Percentiles rank a stretch among this genome's conserved stretches.
Evolutionary conservation across 805 yeast genomes (phyloP).

Genomic region (Metschnikowia colocasiae): DNA sequence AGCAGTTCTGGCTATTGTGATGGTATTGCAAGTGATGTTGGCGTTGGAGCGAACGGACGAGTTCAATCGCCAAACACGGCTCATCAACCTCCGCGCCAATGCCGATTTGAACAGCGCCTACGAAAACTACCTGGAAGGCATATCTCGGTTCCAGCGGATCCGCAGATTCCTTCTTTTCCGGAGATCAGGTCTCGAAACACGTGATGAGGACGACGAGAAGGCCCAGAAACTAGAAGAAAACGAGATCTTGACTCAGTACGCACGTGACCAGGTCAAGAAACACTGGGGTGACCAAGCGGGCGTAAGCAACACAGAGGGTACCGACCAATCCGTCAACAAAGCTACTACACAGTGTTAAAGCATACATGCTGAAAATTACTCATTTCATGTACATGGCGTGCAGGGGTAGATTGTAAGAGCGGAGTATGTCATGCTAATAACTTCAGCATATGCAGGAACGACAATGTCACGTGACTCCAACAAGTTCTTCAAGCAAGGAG

Average conservation of each 20-base stretch:
- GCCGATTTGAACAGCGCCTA: slow-evolving; percentile 27
- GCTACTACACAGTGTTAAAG: too few relatives aligned
- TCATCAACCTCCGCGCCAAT: slow-evolving; percentile 27
- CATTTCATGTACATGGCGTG: too few relatives aligned
- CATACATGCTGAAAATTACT: too few relatives aligned
- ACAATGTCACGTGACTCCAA: too few relatives aligned
- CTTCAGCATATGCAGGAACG: too few relatives aligned
- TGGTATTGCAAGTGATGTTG: slow-evolving; percentile 40
- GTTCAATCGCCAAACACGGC: slow-evolving; percentile 19
- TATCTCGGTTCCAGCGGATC: slow-evolving; percentile 28
- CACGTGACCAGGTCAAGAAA: slow-evolving; percentile 20
- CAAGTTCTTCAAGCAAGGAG: too few relatives aligned
- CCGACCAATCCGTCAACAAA: too few relatives aligned
- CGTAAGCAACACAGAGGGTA: background rate
- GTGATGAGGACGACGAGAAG: slow-evolving; percentile 9
- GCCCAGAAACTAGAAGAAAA: slow-evolving; percentile 25
- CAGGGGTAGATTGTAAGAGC: too few relatives aligned
- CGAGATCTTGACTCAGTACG: slow-evolving; percentile 31
- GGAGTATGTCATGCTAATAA: too few relatives aligned
- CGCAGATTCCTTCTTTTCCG: slow-evolving; percentile 33
- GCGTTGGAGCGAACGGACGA: slow-evolving; percentile 38
- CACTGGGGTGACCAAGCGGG: slow-evolving; percentile 20
- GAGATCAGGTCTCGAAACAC: slow-evolving; percentile 24
- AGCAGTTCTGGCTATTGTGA: slow-evolving; percentile 34
- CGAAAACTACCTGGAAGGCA: slow-evolving; percentile 28